These are phyloP conservation scores for Jacaranda copaia DNA, from an alignment of 257 asterid species.

Conservation along the genomic window DNA sequence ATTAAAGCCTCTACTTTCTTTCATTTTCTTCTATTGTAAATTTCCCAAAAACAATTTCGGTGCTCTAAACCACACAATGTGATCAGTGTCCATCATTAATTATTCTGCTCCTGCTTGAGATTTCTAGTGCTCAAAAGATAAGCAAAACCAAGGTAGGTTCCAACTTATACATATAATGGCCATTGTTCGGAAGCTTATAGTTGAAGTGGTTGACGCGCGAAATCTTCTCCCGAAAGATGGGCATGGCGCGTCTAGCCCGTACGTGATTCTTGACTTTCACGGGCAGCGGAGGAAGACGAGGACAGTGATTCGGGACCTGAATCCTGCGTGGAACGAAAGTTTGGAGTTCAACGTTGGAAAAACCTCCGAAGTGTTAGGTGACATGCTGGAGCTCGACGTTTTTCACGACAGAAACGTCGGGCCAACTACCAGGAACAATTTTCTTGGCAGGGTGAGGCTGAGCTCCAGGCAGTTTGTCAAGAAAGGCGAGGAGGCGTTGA, in stretches of 20 bases:
- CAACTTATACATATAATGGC: conserved; percentile 44
- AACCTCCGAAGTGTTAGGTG: conserved; percentile 73
- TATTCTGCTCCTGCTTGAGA: neutral
- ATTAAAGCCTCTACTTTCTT: conserved; percentile 3
- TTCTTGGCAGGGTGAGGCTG: conserved; percentile 71
- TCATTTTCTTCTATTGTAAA: neutral
- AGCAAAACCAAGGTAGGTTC: neutral
- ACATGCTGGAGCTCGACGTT: conserved; percentile 72
- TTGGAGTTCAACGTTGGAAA: conserved; percentile 71
- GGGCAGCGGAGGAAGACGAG: conserved; percentile 85
- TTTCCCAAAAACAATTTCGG: neutral
- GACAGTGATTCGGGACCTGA: conserved; percentile 70
- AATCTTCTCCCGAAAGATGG: conserved; percentile 84
- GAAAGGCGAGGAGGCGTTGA: conserved; percentile 92
- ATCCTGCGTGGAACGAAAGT: conserved; percentile 75
- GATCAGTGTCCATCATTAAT: neutral
- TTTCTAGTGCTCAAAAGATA: neutral
- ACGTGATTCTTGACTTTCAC: conserved; percentile 72
- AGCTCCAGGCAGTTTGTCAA: conserved; percentile 74
- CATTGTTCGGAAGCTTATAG: conserved; percentile 63
- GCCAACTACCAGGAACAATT: conserved; percentile 81
- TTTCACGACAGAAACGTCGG: conserved; percentile 69
- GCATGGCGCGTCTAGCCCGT: conserved; percentile 86
- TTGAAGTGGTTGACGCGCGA: conserved; percentile 80
- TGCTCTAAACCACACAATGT: conserved; percentile 6